Evolutionary conservation across 805 yeast species (phyloP).

Genomic region (Wickerhamomyces tratensis): DNA sequence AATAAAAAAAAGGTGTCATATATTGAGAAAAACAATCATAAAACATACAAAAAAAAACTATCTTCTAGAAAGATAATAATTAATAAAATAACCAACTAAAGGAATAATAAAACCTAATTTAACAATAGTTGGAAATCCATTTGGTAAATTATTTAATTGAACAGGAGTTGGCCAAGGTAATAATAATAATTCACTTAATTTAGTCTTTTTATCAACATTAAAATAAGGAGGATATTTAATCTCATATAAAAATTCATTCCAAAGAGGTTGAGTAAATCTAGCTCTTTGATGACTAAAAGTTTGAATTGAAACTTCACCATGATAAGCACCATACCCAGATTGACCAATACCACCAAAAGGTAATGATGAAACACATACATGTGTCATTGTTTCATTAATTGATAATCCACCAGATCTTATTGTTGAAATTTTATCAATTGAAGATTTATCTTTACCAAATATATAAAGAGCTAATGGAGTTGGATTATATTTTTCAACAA

Average conservation of each 20-base stretch:
- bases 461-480: conserved; percentile 78
- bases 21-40: no score
- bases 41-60: not conserved
- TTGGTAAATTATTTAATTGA: not conserved
- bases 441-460: conserved; percentile 39
- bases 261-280: conserved; percentile 50
- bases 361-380: conserved; percentile 53
- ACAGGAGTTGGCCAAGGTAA: not conserved
- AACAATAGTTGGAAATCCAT: no score
- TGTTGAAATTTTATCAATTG: conserved; percentile 37
- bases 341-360: conserved; percentile 92
- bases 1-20: no score
- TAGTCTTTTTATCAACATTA: conserved; percentile 18
- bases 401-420: conserved; percentile 67
- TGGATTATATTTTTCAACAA: conserved; percentile 42
- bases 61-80: not conserved
- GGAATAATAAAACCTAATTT: conserved; percentile 4
- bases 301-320: conserved; percentile 49
- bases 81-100: conserved; percentile 2
- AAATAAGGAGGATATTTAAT: conserved; percentile 60
- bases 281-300: conserved; percentile 75
- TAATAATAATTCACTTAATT: not conserved
- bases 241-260: conserved; percentile 49
- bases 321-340: conserved; percentile 80
- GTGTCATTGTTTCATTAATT: conserved; percentile 65